Base-by-base conservation (phyloP, 106 monocot species). In the Iris macrosiphon region DNA sequence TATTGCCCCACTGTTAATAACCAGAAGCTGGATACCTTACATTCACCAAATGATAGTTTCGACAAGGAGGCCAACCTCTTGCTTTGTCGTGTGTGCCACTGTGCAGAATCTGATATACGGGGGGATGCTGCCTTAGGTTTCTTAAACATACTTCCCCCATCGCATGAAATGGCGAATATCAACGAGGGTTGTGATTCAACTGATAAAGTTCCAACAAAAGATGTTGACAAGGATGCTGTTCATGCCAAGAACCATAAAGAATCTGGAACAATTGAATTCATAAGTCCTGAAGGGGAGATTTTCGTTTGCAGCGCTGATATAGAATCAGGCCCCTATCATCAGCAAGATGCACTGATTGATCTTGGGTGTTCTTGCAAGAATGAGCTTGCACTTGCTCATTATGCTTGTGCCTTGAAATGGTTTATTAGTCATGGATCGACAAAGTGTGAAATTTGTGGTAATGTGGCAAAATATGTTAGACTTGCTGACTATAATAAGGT, bases 341-440 rank as follows among this genome's bases (percentile, higher is more conserved):
- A 72, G 49, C 72, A 83, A 41, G 75, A 91, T 43, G 46, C 64
- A 27, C 56, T 98, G 11, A 52, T 85, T 51, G 53, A 78, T 67
- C 75, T 91, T 61, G 98, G 98, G 15, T 98, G 98, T 59, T 87
- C 80, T 32, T 98, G 98, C 66, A 91, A 98, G 71, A 85, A 87
- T 75, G 98, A 98, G 41, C 83, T 98, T 78, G 55, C 87, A 54
- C 74, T 83, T 62, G 74, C 87, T 49, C 98, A 98, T 59, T 98
- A 98, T 71, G 74, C 98, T 30, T 98, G 98, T 70, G 98, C 98
- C 15, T 68, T 98, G 56, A 98, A 98, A 52, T 98, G 98, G 98
- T 98, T 98, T 69, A 52, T 98, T 18, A 98, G 57, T 66, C 90
- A 83, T 71, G 98, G 87, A 59, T 98, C 98, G 22, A 83, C 83